Percentiles rank a stretch among this genome's conserved stretches.
Conservation (phyloP, 2,329 filamentous ascomycete genomes). For the Neonectria hederae region DNA sequence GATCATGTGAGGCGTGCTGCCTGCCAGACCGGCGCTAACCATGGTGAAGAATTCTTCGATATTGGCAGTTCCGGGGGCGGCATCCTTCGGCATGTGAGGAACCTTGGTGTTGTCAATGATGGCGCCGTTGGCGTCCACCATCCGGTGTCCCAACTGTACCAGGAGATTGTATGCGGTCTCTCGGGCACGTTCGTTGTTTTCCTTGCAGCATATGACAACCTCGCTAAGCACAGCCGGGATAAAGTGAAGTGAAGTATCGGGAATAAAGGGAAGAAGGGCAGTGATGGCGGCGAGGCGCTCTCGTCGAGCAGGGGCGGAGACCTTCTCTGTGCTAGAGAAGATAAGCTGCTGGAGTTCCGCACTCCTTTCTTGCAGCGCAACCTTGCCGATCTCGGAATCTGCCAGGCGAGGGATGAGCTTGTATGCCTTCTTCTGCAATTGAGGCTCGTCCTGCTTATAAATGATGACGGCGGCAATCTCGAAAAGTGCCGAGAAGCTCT, state of each 20-base stretch:
- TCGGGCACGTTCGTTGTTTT: constrained; percentile 94
- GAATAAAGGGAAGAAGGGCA: constrained; percentile 81
- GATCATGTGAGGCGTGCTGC: constrained; percentile 95
- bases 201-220: constrained; percentile 95
- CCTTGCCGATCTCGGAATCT: constrained; percentile 78
- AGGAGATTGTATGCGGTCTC: constrained; percentile 90
- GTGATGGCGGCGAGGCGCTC: constrained; percentile 87
- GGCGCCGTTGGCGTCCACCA: constrained; percentile 72
- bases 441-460: constrained; percentile 82
- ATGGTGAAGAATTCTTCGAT: constrained; percentile 98
- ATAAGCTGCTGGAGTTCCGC: constrained; percentile 84
- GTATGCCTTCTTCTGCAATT: constrained; percentile 98
- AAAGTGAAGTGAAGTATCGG: constrained; percentile 84
- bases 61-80: constrained; percentile 78
- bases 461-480: constrained; percentile 86
- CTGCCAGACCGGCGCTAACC: constrained; percentile 94
- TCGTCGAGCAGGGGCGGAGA: constrained; percentile 83
- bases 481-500: constrained; percentile 87
- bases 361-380: constrained; percentile 80
- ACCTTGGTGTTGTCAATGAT: constrained; percentile 87
- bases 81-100: constrained; percentile 84
- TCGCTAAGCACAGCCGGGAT: constrained; percentile 92
- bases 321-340: constrained; percentile 81
- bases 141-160: constrained; percentile 86
- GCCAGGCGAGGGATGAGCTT: constrained; percentile 94